These are phyloP conservation scores for Rostrohypoxylon terebratum DNA, from an alignment of 495 filamentous ascomycete genomes.

Conservation along the genomic window DNA sequence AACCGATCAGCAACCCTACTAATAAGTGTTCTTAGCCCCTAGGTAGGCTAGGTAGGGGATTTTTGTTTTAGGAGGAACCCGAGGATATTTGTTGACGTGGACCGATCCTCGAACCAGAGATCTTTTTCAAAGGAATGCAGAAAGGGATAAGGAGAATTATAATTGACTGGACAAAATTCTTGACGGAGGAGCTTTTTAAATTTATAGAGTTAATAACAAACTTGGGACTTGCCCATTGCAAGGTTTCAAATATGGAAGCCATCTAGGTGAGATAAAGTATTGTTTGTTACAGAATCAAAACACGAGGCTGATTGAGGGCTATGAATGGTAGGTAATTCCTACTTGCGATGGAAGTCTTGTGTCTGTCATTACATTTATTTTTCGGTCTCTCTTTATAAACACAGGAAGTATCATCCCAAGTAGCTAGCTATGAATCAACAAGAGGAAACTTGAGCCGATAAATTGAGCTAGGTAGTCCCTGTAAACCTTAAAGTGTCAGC, in stretches of 20 bases:
- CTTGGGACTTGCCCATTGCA: conserved; percentile 31
- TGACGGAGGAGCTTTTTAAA: conserved; percentile 8
- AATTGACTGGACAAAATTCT: background rate
- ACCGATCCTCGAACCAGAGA: background rate
- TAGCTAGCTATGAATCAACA: too few relatives aligned
- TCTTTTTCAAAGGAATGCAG: background rate
- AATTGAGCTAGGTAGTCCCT: background rate
- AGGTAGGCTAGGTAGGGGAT: background rate
- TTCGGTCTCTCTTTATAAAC: background rate
- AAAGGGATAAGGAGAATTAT: background rate
- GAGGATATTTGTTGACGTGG: conserved; percentile 11
- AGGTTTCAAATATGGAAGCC: background rate
- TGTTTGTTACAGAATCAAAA: conserved; percentile 9
- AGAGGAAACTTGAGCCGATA: conserved; percentile 7
- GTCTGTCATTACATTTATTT: background rate
- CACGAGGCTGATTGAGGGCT: conserved; percentile 3
- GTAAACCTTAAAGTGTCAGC: background rate
- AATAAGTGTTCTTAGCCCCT: conserved; percentile 1
- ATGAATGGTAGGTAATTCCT: conserved; percentile 12
- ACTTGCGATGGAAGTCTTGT: background rate
- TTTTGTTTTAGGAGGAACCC: conserved; percentile 22
- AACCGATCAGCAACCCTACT: conserved; percentile 3
- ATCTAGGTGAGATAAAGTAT: conserved; percentile 28
- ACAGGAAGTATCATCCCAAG: background rate
- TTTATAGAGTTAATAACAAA: background rate